phyloP scores from a whole-genome alignment of 1,284 basidiomycete genomes.

The Spongispora temasekensis region DNA sequence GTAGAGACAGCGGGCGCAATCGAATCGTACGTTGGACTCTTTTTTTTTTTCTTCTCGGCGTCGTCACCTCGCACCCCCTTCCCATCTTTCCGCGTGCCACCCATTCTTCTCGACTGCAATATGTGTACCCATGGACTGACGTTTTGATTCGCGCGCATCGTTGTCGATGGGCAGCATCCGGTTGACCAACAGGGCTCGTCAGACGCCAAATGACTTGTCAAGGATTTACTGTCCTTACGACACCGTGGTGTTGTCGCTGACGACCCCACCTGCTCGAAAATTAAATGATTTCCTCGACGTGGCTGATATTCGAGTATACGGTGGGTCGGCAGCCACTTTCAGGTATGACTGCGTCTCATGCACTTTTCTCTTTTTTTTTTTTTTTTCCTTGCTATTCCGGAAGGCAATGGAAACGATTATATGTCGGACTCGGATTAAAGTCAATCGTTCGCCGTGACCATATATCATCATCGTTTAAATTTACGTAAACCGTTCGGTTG shows the following conservation, averaged over 20 bases:
- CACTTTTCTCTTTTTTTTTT: no score
- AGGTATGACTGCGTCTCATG: no score
- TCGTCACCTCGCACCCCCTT: neutral
- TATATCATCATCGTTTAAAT: no score
- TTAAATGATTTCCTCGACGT: slow-evolving; percentile 18
- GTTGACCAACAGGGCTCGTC: slow-evolving; percentile 27
- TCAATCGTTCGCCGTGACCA: no score
- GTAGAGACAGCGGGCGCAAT: slow-evolving; percentile 28
- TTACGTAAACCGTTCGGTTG: no score
- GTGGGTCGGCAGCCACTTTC: slow-evolving; percentile 24
- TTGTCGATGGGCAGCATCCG: slow-evolving; percentile 19
- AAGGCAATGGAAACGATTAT: no score
- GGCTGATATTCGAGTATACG: slow-evolving; percentile 23
- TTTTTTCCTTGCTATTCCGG: no score
- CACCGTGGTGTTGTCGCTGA: slow-evolving; percentile 17
- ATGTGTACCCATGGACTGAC: neutral
- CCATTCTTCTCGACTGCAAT: no score
- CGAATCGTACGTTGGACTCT: slow-evolving; percentile 27
- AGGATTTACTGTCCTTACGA: slow-evolving; percentile 28
- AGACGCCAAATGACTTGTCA: slow-evolving; percentile 26
- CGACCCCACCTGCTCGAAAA: slow-evolving; percentile 21
- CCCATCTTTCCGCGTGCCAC: neutral
- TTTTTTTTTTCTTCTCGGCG: neutral
- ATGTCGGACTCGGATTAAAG: no score
- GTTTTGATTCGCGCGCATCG: neutral